Base-by-base conservation (phyloP, 441 rosid genomes). In the Theobroma grandiflorum region DNA sequence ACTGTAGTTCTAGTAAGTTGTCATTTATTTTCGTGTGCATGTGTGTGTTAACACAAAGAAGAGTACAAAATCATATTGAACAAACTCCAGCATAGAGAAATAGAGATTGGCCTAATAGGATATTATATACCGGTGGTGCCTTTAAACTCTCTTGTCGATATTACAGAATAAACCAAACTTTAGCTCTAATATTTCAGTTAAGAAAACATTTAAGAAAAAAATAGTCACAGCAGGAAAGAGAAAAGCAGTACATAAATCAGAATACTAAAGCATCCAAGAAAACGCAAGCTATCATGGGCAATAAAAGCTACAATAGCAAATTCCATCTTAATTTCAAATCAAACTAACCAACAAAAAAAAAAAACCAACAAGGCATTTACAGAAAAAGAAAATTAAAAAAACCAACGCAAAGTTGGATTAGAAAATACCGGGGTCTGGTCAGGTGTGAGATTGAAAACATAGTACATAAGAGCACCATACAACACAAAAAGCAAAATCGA, bases 391-490 rank as follows among this genome's bases (percentile, higher is more conserved):
- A 62, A 9, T 16, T 42, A 26, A 35, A 35, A 40, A 67, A 68
- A 72, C 6, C 45, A 22, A 62, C 40, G 20, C 16, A 50, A 31
- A 69, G 43, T 16, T 45, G 64, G 59, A 20, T 22, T 37, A 14
- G 14, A 75, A 45, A 26, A 55, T 87, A 93, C 98, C 74, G 94
- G 98, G 14, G 98, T 92, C 80, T 93, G 99, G 86, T 91, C 68
- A 57, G 98, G 98, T 64, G 94, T 33, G 49, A 93, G 91, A 69
- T 73, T 89, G 93, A 93, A 92, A 86, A 90, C 87, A 75, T 94
- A 92, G 91, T 88, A 93, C 77, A 93, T 76, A 78, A 96, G 89
- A n/a, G 84, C 95, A 72, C 91, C 91, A 95, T 95, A 94, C 38
- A 96, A 82, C 11, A 84, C 84, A 79, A 92, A 87, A 42, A 94